Percentiles rank a stretch among this genome's conserved stretches.
Evolutionary conservation across 257 asterid genomes (phyloP).

Genomic region (Nemophila menziesii): DNA sequence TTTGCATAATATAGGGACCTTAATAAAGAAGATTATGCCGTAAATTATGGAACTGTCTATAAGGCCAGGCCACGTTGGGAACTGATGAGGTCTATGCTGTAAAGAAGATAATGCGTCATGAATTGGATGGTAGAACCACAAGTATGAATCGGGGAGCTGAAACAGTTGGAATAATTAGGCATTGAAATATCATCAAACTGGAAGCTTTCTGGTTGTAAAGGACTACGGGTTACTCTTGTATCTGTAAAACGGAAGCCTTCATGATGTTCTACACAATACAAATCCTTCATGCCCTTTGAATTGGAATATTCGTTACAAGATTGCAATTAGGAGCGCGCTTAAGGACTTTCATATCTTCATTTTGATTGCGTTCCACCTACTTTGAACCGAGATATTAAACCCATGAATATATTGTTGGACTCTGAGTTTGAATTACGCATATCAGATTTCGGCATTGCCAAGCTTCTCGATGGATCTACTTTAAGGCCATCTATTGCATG

Average conservation of each 20-base stretch:
- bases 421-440: constrained; percentile 67
- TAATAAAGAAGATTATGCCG: too few species aligned
- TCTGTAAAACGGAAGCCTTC: constrained; percentile 74
- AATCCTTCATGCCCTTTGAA: constrained; percentile 28
- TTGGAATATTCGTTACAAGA: constrained; percentile 47
- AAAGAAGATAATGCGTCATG: constrained; percentile 45
- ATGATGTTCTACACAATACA: constrained; percentile 46
- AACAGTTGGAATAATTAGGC: constrained; percentile 70
- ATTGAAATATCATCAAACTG: constrained; percentile 60
- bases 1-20: too few species aligned
- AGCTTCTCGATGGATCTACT: constrained; percentile 59
- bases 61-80: constrained; percentile 46
- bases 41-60: constrained; percentile 64
- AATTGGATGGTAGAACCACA: constrained; percentile 29
- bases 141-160: constrained; percentile 64
- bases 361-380: constrained; percentile 76
- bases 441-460: constrained; percentile 81
- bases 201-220: constrained; percentile 72
- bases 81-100: constrained; percentile 49
- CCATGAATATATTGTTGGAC: constrained; percentile 67
- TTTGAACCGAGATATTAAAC: constrained; percentile 63
- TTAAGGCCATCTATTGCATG: constrained; percentile 33
- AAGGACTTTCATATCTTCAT: constrained; percentile 70
- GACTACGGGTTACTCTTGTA: constrained; percentile 57
- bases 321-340: constrained; percentile 72